Evolutionary conservation across 495 filamentous ascomycete species (phyloP), one percentile per base, ranked within the genome.

Genomic region (Cairneyella variabilis): DNA sequence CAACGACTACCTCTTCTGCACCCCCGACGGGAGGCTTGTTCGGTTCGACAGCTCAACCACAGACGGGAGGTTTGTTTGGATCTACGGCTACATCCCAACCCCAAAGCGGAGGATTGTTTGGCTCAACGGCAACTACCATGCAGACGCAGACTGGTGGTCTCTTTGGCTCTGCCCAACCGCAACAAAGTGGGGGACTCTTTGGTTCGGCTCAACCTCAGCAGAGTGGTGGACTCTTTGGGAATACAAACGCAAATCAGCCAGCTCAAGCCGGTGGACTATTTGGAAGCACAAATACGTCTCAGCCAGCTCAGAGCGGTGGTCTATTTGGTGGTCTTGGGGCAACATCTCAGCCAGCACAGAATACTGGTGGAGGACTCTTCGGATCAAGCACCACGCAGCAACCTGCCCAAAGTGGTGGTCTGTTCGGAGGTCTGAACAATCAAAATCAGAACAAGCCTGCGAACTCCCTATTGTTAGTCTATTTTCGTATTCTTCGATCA

Each of bases 311-410:
- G 32, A 55, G 70, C 69, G 36, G 61, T 62, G 60, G 56, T 57
- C 55, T 70, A 4, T 72, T 72, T 58, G 39, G 42, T 10, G 43
- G 30, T 26, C 25, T 48, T 23, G 51, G 51, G 16, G 12, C 46
- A 14, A 64, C 53, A 48, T 49, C 58, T n/a, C 59, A 65, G 34
- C 27, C 59, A 40, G 59, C 65, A 40, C 44, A 57, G 11, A 62
- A 64, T 30, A 62, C 68, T n/a, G 65, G 70, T 5, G 70, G 72
- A 16, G 73, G 75, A 3, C 53, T 76, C n/a, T 77, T 79, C 53
- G 72, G 75, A 10, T 59, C 57, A 41, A 53, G 53, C 54, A 75
- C 66, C 12, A 54, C 63, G 14, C 56, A 66, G n/a, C 68, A 73
- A 50, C 60, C 68, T 38, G 60, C 69, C 10, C 64, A 55, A 32